phyloP scores from a whole-genome alignment of 1,284 basidiomycete genomes.

The Pseudozyma thailandica region DNA sequence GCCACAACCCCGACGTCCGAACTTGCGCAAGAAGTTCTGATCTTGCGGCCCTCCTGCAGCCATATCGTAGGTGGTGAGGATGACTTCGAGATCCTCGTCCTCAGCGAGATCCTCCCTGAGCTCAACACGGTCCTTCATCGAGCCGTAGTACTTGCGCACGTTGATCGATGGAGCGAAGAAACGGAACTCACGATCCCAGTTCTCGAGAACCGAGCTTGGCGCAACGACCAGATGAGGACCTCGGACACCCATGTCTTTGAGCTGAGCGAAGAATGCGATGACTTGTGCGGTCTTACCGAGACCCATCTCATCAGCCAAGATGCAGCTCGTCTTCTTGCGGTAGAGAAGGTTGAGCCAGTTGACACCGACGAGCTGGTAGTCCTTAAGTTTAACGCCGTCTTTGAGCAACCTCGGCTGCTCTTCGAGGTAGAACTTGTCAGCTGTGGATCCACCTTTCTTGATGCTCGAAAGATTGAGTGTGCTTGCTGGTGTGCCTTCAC shows the following conservation, averaged over 20 bases:
- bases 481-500: constrained; percentile 37
- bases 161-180: constrained; percentile 85
- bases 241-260: constrained; percentile 80
- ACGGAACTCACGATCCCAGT: constrained; percentile 96
- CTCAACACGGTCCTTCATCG: constrained; percentile 84
- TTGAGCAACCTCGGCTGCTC: constrained; percentile 80
- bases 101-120: constrained; percentile 76
- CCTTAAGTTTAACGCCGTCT: constrained; percentile 82
- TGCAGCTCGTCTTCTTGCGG: constrained; percentile 84
- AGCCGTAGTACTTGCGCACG: constrained; percentile 93
- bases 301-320: constrained; percentile 83
- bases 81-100: constrained; percentile 84
- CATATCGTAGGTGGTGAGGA: constrained; percentile 95
- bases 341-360: constrained; percentile 96
- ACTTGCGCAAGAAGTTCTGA: constrained; percentile 83
- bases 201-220: constrained; percentile 90
- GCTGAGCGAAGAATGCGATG: constrained; percentile 90
- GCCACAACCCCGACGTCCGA: constrained; percentile 43
- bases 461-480: constrained; percentile 53
- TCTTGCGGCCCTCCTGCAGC: constrained; percentile 83
- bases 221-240: constrained; percentile 93
- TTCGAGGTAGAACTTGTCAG: constrained; percentile 72
- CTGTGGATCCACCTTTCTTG: constrained; percentile 39
- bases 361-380: constrained; percentile 95
- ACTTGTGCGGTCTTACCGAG: constrained; percentile 99